Conservation (phyloP, 2,329 filamentous ascomycete genomes). For the Fusarium subtropicale region DNA sequence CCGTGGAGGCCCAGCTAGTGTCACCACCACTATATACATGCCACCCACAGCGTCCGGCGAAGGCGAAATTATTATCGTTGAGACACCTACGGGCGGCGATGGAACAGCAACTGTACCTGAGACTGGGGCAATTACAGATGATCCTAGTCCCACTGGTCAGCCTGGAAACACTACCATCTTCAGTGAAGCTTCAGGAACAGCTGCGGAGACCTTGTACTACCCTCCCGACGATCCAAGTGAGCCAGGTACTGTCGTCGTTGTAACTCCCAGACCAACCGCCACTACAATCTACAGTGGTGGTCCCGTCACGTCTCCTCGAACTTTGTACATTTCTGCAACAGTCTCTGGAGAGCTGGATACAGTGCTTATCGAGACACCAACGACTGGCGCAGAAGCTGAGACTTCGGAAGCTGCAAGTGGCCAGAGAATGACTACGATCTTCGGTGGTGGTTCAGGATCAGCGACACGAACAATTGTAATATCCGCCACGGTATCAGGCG, state of each 20-base stretch:
- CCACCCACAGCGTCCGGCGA: conserved; percentile 3
- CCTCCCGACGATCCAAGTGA: conserved; percentile 12
- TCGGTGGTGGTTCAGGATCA: conserved; percentile 1
- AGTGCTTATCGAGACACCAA: conserved; percentile 22
- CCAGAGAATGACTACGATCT: neutral
- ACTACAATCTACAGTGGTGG: conserved; percentile 19
- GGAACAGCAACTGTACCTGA: fast-evolving
- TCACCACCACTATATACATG: conserved; percentile 4
- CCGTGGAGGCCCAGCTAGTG: neutral
- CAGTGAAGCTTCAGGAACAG: conserved; percentile 7
- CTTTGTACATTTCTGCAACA: conserved; percentile 14
- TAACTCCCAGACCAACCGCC: neutral
- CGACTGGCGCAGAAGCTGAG: neutral
- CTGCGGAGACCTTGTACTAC: conserved; percentile 9
- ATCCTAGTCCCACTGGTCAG: fast-evolving
- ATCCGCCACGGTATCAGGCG: neutral
- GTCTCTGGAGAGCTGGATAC: conserved; percentile 5
- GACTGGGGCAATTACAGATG: neutral
- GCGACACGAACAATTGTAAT: neutral
- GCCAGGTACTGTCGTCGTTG: neutral
- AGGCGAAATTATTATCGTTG: conserved; percentile 5
- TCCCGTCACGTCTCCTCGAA: conserved; percentile 2
- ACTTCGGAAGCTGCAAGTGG: neutral
- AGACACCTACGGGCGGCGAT: neutral
- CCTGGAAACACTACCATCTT: conserved; percentile 9